Conservation (phyloP, 192 early-diverging fungal species). For the Backusella westeae region DNA sequence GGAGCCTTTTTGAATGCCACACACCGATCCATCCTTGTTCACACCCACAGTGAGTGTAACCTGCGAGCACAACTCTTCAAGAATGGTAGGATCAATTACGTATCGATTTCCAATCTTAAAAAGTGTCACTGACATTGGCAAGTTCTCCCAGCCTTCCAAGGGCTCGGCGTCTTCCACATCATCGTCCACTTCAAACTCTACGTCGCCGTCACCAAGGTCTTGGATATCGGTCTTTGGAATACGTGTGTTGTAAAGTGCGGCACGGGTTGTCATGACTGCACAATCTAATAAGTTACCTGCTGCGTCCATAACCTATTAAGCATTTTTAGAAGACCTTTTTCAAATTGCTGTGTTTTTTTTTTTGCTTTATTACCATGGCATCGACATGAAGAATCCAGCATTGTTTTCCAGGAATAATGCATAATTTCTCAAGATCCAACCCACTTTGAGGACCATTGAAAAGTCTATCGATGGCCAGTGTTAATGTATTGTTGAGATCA, state of each 20-base stretch:
- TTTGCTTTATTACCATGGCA: conserved; percentile 59
- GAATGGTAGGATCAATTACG: conserved; percentile 83
- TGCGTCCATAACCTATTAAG: conserved; percentile 69
- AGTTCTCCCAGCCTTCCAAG: conserved; percentile 71
- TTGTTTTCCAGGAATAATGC: conserved; percentile 85
- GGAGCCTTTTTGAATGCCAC: conserved; percentile 84
- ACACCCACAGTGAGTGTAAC: conserved; percentile 80
- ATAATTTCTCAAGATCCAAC: conserved; percentile 80
- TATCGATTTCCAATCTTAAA: conserved; percentile 85
- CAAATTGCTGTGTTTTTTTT: neutral
- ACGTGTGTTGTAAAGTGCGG: conserved; percentile 84
- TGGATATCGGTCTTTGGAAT: conserved; percentile 85
- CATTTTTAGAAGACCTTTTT: no score
- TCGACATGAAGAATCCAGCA: conserved; percentile 94
- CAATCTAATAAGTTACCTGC: conserved; percentile 86
- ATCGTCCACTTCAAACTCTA: conserved; percentile 93
- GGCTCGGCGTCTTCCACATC: conserved; percentile 81
- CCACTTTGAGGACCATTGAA: conserved; percentile 82
- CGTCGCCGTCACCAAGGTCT: conserved; percentile 72
- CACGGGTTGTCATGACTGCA: conserved; percentile 82
- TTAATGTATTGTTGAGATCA: conserved; percentile 81
- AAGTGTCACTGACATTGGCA: conserved; percentile 85
- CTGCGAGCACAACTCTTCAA: conserved; percentile 88
- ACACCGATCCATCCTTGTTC: conserved; percentile 77
- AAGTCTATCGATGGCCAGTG: conserved; percentile 77